These are phyloP conservation scores for Toxoplasma gondii DNA, from an alignment of 169 alveolate species.

Conservation along the genomic window DNA sequence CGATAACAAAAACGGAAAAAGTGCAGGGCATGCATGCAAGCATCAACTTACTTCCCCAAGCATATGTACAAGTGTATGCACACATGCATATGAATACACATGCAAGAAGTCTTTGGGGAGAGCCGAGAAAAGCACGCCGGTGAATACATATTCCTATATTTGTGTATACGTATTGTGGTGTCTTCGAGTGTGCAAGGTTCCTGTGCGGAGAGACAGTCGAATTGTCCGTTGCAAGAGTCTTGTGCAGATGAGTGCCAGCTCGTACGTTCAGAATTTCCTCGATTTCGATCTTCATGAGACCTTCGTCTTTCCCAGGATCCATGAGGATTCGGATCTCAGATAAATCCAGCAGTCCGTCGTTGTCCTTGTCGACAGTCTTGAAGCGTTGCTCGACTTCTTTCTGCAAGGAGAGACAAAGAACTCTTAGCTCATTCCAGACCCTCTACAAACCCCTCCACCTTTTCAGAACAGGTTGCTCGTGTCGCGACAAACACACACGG, in stretches of 20 bases:
- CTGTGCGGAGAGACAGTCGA: no score
- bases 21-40: no score
- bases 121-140: no score
- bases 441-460: neutral
- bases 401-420: slow-evolving; percentile 11
- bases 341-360: neutral
- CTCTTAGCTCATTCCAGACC: no score
- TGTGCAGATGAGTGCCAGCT: no score
- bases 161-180: neutral
- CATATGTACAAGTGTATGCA: no score
- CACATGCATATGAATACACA: no score
- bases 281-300: slow-evolving; percentile 48
- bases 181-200: neutral
- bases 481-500: neutral
- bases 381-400: slow-evolving; percentile 47
- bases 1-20: no score
- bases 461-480: neutral
- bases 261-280: slow-evolving; percentile 59
- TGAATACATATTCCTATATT: no score
- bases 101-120: no score
- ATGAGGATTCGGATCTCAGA: slow-evolving; percentile 34
- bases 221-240: no score
- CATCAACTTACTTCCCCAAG: no score
- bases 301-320: slow-evolving; percentile 59
- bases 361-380: slow-evolving; percentile 56